phyloP scores from a whole-genome alignment of 805 yeast genomes.

The Candida sphagnicola region DNA sequence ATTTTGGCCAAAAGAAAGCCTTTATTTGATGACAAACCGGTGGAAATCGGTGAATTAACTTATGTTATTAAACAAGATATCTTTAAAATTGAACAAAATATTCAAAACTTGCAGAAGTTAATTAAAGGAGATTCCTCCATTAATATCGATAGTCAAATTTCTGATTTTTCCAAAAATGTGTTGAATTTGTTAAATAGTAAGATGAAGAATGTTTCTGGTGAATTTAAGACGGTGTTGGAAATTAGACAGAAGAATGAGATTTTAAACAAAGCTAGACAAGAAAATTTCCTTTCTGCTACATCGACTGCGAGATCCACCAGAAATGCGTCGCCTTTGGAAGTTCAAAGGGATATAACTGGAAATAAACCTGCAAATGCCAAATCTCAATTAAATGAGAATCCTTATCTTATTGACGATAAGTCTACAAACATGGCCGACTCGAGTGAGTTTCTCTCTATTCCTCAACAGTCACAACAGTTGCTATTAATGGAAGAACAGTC shows the following conservation, averaged over 20 bases:
- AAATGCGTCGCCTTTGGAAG: conserved; percentile 23
- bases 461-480: conserved; percentile 78
- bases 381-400: conserved; percentile 32
- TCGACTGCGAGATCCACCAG: conserved; percentile 22
- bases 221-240: conserved; percentile 85
- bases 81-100: conserved; percentile 69
- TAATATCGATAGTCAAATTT: conserved; percentile 55
- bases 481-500: conserved; percentile 79
- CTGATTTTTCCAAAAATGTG: conserved; percentile 78
- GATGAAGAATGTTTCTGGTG: conserved; percentile 88
- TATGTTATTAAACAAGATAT: conserved; percentile 84
- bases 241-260: conserved; percentile 81
- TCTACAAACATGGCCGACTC: not conserved
- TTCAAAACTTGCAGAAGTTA: conserved; percentile 57
- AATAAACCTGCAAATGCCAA: conserved; percentile 7
- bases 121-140: conserved; percentile 42
- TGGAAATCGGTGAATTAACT: conserved; percentile 89
- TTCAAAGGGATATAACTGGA: conserved; percentile 7
- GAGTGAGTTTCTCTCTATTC: conserved; percentile 60
- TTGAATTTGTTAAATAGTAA: conserved; percentile 83
- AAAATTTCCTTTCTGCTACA: conserved; percentile 66
- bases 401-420: conserved; percentile 20
- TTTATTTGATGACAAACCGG: conserved; percentile 88
- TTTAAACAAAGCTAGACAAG: conserved; percentile 75
- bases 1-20: conserved; percentile 85